Evolutionary conservation across 257 asterid genomes (phyloP).

Genomic region (Solanum paucissectum): DNA sequence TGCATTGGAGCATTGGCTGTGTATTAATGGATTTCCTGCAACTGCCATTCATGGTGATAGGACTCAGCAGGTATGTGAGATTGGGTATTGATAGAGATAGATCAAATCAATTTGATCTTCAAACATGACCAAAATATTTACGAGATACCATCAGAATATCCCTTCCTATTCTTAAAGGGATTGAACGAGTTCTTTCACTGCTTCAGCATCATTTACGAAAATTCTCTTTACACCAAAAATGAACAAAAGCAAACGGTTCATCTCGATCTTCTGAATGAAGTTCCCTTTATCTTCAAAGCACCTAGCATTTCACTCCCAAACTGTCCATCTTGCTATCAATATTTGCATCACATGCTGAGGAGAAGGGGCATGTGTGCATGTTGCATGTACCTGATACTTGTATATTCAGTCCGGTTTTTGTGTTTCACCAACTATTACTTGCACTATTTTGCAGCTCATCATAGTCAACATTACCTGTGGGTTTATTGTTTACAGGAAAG

Average conservation of each 20-base stretch:
- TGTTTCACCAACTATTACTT: background rate
- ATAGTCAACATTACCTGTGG: background rate
- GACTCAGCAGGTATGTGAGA: slow-evolving; percentile 56
- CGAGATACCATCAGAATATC: background rate
- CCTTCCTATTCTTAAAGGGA: background rate
- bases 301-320: background rate
- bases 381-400: background rate
- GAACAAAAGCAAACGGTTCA: background rate
- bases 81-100: background rate
- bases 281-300: background rate
- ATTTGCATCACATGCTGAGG: background rate
- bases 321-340: background rate
- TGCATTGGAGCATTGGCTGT: slow-evolving; percentile 69
- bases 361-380: background rate
- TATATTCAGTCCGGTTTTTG: background rate
- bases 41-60: slow-evolving; percentile 90
- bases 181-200: background rate
- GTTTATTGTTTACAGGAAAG: slow-evolving; percentile 50
- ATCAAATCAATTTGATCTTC: background rate
- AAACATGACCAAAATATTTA: background rate
- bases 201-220: background rate
- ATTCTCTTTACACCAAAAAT: background rate
- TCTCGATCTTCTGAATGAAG: background rate
- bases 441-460: background rate
- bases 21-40: slow-evolving; percentile 61